A percentile compares a stretch with the other conserved stretches of the same genome.
phyloP scores from a whole-genome alignment of 192 early-diverging fungal species.

The Chytriomyces confervae region DNA sequence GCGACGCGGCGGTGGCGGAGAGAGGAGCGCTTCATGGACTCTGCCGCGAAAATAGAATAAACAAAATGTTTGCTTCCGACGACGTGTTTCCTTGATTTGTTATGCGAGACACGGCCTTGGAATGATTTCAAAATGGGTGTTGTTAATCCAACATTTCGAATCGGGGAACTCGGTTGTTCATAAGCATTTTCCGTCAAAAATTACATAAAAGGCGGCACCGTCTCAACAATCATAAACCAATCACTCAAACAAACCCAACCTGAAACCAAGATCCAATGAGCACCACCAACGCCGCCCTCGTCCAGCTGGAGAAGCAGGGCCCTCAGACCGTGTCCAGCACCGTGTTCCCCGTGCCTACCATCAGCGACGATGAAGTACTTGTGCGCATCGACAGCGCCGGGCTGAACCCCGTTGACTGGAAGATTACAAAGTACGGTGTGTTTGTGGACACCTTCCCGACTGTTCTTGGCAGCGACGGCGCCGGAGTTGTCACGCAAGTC shows the following conservation, averaged over 20 bases:
- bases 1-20: not conserved
- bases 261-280: too few relatives aligned
- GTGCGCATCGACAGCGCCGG: conserved; percentile 28
- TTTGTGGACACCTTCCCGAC: conserved; percentile 14
- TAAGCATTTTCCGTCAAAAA: too few relatives aligned
- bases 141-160: too few relatives aligned
- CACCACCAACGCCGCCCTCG: conserved; percentile 1
- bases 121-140: too few relatives aligned
- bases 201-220: too few relatives aligned
- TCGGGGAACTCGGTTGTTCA: too few relatives aligned
- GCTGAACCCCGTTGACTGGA: conserved; percentile 33
- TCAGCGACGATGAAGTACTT: conserved; percentile 1
- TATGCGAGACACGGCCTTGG: too few relatives aligned
- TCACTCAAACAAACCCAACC: too few relatives aligned
- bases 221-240: too few relatives aligned
- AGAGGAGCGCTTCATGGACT: not conserved
- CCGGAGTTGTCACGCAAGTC: conserved; percentile 15
- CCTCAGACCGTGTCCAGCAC: not conserved
- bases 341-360: not conserved
- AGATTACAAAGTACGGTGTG: conserved; percentile 25
- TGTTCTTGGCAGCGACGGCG: conserved; percentile 22
- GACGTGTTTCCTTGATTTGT: too few relatives aligned
- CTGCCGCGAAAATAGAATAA: too few relatives aligned
- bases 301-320: not conserved
- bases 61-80: too few relatives aligned